Evolutionary conservation across 305 asterid genomes (phyloP).

Genomic region (Ilex paraguariensis): DNA sequence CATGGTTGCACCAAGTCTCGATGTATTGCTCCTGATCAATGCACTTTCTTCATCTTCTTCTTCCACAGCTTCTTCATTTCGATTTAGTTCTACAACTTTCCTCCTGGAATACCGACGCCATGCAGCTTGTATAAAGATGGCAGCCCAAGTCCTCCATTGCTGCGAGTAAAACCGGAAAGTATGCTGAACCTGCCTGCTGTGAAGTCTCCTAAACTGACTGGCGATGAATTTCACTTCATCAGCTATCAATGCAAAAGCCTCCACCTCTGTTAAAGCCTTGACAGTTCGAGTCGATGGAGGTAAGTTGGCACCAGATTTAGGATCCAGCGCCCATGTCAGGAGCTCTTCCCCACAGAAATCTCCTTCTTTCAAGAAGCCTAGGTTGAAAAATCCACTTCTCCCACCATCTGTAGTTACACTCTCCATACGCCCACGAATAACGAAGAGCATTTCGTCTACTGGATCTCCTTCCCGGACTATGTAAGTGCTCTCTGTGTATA

Average conservation of each 20-base stretch:
- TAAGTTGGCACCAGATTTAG: conserved; percentile 70
- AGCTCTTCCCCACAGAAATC: conserved; percentile 99
- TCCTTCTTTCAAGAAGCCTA: conserved; percentile 71
- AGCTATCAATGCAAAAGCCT: conserved; percentile 90
- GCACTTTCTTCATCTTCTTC: conserved; percentile 31
- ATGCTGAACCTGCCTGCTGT: conserved; percentile 92
- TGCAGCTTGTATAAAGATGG: conserved; percentile 87
- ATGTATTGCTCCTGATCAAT: conserved; percentile 21
- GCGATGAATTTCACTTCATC: conserved; percentile 87
- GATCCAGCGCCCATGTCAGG: conserved; percentile 97
- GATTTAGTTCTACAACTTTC: conserved; percentile 49
- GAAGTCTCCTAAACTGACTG: conserved; percentile 81
- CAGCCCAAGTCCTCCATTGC: conserved; percentile 99
- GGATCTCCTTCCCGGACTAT: conserved; percentile 95
- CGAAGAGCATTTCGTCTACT: conserved; percentile 89
- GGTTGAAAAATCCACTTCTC: conserved; percentile 86
- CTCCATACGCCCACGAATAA: conserved; percentile 91
- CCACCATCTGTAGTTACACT: conserved; percentile 98
- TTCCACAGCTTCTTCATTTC: conserved; percentile 25
- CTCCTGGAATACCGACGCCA: conserved; percentile 75
- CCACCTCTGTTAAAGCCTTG: conserved; percentile 86
- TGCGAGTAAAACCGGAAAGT: conserved; percentile 91
- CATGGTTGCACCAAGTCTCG: conserved; percentile 44
- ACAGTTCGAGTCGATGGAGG: conserved; percentile 96
- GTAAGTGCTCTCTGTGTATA: conserved; percentile 77